phyloP scores from a whole-genome alignment of 2,329 filamentous ascomycete species.

The Xylaria sp. region DNA sequence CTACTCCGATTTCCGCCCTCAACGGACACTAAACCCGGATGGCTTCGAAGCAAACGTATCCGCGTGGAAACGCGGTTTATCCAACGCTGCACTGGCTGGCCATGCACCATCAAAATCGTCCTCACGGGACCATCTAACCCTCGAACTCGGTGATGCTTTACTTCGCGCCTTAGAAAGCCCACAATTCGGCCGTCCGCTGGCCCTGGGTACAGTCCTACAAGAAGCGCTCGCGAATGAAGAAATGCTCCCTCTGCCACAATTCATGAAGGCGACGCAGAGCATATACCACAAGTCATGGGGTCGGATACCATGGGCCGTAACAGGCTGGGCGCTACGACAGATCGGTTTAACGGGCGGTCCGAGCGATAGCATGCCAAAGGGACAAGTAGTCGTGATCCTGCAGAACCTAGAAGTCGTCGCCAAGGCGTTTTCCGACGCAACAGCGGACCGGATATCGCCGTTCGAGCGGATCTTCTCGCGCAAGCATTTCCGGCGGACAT shows the following conservation, averaged over 20 bases:
- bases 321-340: conserved; percentile 77
- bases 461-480: conserved; percentile 73
- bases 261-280: conserved; percentile 68
- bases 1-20: conserved; percentile 83
- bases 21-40: conserved; percentile 79
- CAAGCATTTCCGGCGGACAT: conserved; percentile 65
- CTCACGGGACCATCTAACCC: conserved; percentile 54
- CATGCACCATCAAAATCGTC: conserved; percentile 49
- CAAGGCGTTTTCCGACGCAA: conserved; percentile 57
- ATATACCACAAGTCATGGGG: conserved; percentile 75
- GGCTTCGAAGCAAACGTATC: conserved; percentile 80
- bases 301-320: conserved; percentile 70
- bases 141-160: conserved; percentile 67
- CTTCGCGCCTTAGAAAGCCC: conserved; percentile 73
- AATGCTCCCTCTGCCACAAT: conserved; percentile 74
- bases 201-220: conserved; percentile 75
- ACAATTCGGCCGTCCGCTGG: conserved; percentile 81
- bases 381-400: conserved; percentile 70
- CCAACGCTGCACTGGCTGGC: conserved; percentile 70
- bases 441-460: conserved; percentile 51
- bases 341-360: conserved; percentile 62
- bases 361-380: conserved; percentile 61
- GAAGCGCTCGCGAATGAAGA: conserved; percentile 74
- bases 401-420: conserved; percentile 65
- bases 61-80: conserved; percentile 79